Evolutionary conservation across 148 eudicot species (phyloP).

Genomic region (Polygonum aviculare): DNA sequence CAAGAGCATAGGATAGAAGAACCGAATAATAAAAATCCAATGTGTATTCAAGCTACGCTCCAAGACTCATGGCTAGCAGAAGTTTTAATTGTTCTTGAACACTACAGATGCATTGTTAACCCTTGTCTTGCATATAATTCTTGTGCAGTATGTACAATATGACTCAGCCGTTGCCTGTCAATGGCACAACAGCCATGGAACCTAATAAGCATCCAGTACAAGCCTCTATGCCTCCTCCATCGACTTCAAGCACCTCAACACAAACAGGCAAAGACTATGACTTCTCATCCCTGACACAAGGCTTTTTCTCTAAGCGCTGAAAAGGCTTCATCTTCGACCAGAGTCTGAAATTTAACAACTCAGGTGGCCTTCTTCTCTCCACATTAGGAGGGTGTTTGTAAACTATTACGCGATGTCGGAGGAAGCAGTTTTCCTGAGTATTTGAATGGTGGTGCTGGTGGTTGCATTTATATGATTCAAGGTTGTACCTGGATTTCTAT

Average conservation of each 20-base stretch:
- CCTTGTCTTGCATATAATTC: neutral
- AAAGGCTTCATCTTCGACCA: neutral
- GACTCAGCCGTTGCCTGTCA: slow-evolving; percentile 48
- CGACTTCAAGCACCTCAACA: slow-evolving; percentile 30
- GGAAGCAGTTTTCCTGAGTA: slow-evolving; percentile 3
- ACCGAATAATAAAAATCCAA: no score
- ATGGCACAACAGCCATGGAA: slow-evolving; percentile 44
- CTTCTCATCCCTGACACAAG: slow-evolving; percentile 92
- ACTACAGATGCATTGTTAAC: neutral
- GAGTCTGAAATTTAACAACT: neutral
- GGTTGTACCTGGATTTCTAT: neutral
- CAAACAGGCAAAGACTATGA: slow-evolving; percentile 60
- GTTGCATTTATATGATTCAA: neutral
- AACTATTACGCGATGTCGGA: slow-evolving; percentile 5
- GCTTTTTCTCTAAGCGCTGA: slow-evolving; percentile 67
- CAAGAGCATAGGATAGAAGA: neutral
- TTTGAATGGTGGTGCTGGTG: neutral
- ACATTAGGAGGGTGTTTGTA: neutral
- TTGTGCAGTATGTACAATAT: slow-evolving; percentile 43
- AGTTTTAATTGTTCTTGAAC: neutral
- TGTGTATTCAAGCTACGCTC: neutral
- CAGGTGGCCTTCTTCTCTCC: neutral
- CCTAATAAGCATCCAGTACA: slow-evolving; percentile 29
- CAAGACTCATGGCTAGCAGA: neutral
- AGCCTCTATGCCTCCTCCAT: slow-evolving; percentile 13